phyloP scores from a whole-genome alignment of 2,329 filamentous ascomycete genomes.

The Nectriaceae sp. region DNA sequence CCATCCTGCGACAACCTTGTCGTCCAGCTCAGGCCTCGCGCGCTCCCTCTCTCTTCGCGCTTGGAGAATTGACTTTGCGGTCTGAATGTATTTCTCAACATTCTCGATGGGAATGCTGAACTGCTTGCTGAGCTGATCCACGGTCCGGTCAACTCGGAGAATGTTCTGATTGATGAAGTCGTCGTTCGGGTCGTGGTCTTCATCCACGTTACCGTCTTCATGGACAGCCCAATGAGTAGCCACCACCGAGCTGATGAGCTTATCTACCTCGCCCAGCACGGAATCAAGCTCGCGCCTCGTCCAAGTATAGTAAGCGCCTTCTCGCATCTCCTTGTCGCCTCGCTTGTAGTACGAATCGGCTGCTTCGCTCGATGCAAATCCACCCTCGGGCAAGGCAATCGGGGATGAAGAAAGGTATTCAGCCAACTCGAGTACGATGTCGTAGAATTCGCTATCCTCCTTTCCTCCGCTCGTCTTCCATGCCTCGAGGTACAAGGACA shows the following conservation, averaged over 20 bases:
- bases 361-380: slow-evolving; percentile 86
- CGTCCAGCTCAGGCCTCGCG: slow-evolving; percentile 76
- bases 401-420: slow-evolving; percentile 79
- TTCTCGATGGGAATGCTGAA: slow-evolving; percentile 72
- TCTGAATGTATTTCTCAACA: slow-evolving; percentile 65
- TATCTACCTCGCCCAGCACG: slow-evolving; percentile 55
- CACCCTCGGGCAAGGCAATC: slow-evolving; percentile 68
- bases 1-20: slow-evolving; percentile 85
- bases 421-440: slow-evolving; percentile 77
- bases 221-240: slow-evolving; percentile 84
- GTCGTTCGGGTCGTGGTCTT: slow-evolving; percentile 83
- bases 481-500: slow-evolving; percentile 83
- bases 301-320: slow-evolving; percentile 96
- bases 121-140: slow-evolving; percentile 70
- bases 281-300: slow-evolving; percentile 82
- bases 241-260: slow-evolving; percentile 69
- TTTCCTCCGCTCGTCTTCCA: slow-evolving; percentile 61
- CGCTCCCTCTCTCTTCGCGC: slow-evolving; percentile 74
- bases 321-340: slow-evolving; percentile 79
- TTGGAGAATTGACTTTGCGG: slow-evolving; percentile 68
- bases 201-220: slow-evolving; percentile 82
- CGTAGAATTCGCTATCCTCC: slow-evolving; percentile 70
- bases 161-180: slow-evolving; percentile 96
- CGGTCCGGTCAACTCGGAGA: slow-evolving; percentile 68
- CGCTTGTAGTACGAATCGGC: slow-evolving; percentile 78